These are phyloP conservation scores for Citrus sp. DNA, from an alignment of 345 rosid genomes.

Conservation along the genomic window DNA sequence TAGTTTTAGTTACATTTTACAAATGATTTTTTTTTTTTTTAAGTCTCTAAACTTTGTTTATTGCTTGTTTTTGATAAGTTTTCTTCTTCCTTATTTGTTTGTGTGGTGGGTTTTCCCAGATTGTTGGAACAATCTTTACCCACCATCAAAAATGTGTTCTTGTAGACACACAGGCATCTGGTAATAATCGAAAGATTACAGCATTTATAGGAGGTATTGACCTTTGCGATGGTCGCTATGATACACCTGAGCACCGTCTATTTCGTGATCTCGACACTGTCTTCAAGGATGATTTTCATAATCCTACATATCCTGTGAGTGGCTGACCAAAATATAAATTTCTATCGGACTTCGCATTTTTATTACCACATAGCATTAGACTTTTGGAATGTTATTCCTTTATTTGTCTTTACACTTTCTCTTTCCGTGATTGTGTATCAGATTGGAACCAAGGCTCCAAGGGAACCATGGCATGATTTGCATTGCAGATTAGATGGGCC, in stretches of 20 bases:
- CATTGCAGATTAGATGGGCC: conserved; percentile 92
- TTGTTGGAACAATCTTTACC: conserved; percentile 86
- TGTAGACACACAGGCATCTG: conserved; percentile 82
- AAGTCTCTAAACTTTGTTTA: background rate
- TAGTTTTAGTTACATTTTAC: background rate
- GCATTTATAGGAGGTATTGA: conserved; percentile 94
- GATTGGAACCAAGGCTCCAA: conserved; percentile 73
- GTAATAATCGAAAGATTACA: conserved; percentile 71
- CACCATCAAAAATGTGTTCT: conserved; percentile 93
- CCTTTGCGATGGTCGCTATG: conserved; percentile 98
- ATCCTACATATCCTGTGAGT: conserved; percentile 88
- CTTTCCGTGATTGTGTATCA: conserved; percentile 17
- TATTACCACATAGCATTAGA: background rate
- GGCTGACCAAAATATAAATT: background rate
- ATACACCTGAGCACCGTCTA: conserved; percentile 85
- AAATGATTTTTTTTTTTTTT: background rate
- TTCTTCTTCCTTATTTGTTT: conserved; percentile 8
- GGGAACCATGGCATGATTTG: conserved; percentile 98
- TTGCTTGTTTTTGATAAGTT: background rate
- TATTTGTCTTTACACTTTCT: background rate
- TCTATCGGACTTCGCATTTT: background rate
- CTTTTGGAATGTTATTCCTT: background rate
- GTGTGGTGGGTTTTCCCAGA: conserved; percentile 36
- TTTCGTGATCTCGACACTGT: conserved; percentile 60
- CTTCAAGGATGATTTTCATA: conserved; percentile 79